Evolutionary conservation across 495 filamentous ascomycete genomes (phyloP), one percentile per base, ranked within the genome.

Genomic region (Penicillium turbatum): DNA sequence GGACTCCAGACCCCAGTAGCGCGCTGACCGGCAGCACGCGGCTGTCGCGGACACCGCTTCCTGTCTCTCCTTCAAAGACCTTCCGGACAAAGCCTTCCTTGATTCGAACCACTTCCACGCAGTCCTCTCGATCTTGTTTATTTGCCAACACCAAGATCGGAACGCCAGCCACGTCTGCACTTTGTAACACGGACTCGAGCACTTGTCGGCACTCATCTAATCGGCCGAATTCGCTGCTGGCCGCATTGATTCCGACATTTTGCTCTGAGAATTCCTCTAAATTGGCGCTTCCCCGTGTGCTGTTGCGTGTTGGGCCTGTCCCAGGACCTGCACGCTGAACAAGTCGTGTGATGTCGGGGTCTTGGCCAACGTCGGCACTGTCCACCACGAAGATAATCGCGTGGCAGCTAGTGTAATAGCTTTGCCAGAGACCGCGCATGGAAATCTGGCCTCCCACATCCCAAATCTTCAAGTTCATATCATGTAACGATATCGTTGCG

Each of bases 401-500:
- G 64, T 98, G 93, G 59, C 90, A 95, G 68, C 83, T 87, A 19
- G 83, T 76, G 75, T 96, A 98, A 72, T 98, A 98, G 67, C 83
- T 88, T 72, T 96, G 90, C 93, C 93, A 98, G 5, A 98, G 85
- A 53, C 86, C 85, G 42, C 93, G 87, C 65, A 98, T 82, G 8
- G 79, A 82, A 58, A 92, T 84, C 70, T 98, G 93, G 2, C 93
- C 93, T 51, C 93, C 93, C 3, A 98, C 88, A 70, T 98, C 93
- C 93, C 93, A 98, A 66, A 98, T 87, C 78, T 96, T 96, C 62
- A 98, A 80, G 76, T 97, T 96, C 83, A 96, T 88, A 62, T 95
- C 88, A 1, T 87, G 85, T 10, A 97, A 77, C 1, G 83, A 80
- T 67, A 98, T 88, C 38, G 90, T 90, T 32, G 89, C 84, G 58